Evolutionary conservation across 176 grass and related monocot genomes (phyloP).

Genomic region (Musa itinerans): DNA sequence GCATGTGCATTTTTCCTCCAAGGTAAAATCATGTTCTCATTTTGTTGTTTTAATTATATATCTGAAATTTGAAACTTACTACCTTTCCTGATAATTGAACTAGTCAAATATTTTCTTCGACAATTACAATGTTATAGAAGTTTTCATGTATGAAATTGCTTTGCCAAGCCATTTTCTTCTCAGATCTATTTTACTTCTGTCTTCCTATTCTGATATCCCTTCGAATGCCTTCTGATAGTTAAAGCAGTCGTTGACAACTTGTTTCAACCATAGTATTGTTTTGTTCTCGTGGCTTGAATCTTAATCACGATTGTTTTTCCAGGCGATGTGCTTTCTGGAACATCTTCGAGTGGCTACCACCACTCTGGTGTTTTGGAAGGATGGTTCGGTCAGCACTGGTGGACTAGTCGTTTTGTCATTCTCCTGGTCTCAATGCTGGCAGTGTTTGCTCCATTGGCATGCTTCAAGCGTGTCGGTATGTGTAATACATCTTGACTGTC

Average conservation of each 20-base stretch:
- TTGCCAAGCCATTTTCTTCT: background rate
- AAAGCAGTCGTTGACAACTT: no score
- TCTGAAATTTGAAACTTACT: background rate
- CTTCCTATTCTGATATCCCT: background rate
- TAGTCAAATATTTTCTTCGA: background rate
- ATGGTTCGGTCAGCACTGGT: constrained; percentile 77
- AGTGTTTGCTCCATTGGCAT: constrained; percentile 79
- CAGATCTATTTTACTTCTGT: background rate
- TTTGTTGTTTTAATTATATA: background rate
- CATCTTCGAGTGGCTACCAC: constrained; percentile 63
- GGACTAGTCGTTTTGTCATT: constrained; percentile 60
- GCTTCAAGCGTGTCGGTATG: constrained; percentile 74
- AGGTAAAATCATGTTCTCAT: background rate
- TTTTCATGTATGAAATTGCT: background rate
- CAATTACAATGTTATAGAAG: background rate
- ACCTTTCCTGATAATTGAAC: background rate
- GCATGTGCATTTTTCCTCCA: background rate
- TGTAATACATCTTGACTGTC: background rate
- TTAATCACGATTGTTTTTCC: background rate
- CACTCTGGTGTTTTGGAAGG: constrained; percentile 74
- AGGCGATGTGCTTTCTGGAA: constrained; percentile 96
- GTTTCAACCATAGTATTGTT: background rate
- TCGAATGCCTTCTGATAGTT: background rate
- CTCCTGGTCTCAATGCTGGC: constrained; percentile 60
- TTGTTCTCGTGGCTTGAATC: background rate